Evolutionary conservation across 352 stramenopile species (phyloP).

Genomic region (Blastocystis sp.): DNA sequence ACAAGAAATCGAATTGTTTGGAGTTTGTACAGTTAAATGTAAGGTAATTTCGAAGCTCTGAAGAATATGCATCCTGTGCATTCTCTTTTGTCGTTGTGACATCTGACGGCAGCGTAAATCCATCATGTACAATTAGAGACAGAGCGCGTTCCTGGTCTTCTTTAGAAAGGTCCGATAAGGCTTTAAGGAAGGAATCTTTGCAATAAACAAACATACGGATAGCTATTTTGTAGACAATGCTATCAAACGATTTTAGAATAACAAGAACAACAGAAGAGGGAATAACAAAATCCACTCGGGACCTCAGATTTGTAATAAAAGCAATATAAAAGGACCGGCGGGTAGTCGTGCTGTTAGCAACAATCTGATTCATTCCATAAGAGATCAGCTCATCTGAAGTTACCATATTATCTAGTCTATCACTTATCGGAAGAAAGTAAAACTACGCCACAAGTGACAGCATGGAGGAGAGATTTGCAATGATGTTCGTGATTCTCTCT

Average conservation of each 20-base stretch:
- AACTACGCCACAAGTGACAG: no score
- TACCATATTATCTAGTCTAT: neutral
- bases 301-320: neutral
- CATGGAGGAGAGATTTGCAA: neutral
- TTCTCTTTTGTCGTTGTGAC: neutral
- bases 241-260: neutral
- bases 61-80: neutral
- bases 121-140: neutral
- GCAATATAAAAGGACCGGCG: neutral
- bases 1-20: neutral
- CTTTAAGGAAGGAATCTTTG: neutral
- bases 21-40: neutral
- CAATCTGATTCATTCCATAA: neutral
- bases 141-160: neutral
- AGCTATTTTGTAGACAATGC: neutral
- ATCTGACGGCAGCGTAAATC: neutral
- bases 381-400: neutral
- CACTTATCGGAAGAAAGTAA: neutral
- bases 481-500: neutral
- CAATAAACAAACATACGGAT: neutral
- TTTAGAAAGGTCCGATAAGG: neutral
- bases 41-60: neutral
- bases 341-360: neutral
- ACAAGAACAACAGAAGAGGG: neutral
- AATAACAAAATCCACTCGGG: neutral